Evolutionary conservation across 306 rosid species (phyloP), one percentile per base, ranked within the genome.

Genomic region (Macrotyloma uniflorum): DNA sequence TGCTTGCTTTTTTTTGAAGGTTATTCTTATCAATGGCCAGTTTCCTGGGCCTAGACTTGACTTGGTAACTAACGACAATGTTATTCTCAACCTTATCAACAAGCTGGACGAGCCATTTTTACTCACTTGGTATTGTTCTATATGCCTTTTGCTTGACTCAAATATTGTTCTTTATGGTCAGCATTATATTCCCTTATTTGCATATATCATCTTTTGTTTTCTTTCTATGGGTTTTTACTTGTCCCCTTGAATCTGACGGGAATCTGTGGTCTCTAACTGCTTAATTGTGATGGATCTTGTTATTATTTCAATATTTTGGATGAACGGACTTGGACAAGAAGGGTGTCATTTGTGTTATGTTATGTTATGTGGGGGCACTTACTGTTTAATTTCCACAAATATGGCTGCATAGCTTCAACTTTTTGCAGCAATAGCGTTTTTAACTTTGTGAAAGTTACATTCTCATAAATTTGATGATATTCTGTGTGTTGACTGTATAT

Each of bases 1-100:
- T 67, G 59, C 67, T 81, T 87, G 20, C 75, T 2, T 75, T 64
- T 82, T 80, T 80, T 82, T 36, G 1, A 65, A 95, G 99, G 99
- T 93, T 46, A 95, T 95, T 68, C 93, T 95, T 10, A 91, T 95
- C 75, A 92, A 95, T 76, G 97, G 93, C 35, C 90, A 93, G 74
- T 93, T 95, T 85, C 99, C 99, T 63, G 99, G 99, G n/a, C 99
- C 99, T 57, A 87, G 75, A 79, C 92, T 95, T 67, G 97, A 95
- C 23, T 89, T 93, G 54, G 91, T 95, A 32, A 95, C 98, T 67
- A 95, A 95, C 76, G 86, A 95, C 82, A 95, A 93, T 67, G 90
- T 95, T 7, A 74, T 93, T 83, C 98, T 95, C 78, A 91, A 95
- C 85, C 97, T 95, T 35, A 61, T 95, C 70, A 95, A 95, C 91